Conservation (phyloP, 108 stramenopile species). For the Pseudonitzschia multiseries region DNA sequence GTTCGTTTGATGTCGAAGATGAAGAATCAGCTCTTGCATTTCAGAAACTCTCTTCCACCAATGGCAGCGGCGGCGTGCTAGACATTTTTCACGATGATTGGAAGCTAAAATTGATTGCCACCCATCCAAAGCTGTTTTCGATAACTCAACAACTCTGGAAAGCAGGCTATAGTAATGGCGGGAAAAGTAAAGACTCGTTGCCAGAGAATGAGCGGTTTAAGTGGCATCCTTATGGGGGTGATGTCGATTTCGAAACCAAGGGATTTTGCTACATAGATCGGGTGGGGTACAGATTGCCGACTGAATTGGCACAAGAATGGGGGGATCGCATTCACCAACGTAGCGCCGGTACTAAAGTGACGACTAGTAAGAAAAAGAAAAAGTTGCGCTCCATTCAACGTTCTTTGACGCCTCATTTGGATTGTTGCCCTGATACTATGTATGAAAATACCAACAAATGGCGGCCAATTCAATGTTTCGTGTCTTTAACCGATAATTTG, state of each 20-base stretch:
- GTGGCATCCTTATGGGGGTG: constrained; percentile 77
- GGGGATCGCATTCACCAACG: constrained; percentile 35
- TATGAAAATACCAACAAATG: constrained; percentile 59
- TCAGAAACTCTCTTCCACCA: constrained; percentile 61
- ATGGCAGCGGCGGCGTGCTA: constrained; percentile 88
- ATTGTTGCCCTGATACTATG: constrained; percentile 88
- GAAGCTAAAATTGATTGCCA: constrained; percentile 71
- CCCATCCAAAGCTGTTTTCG: constrained; percentile 57
- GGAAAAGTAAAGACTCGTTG: constrained; percentile 41
- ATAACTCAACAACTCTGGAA: constrained; percentile 80
- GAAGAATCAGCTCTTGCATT: constrained; percentile 52
- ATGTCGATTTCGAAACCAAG: constrained; percentile 54
- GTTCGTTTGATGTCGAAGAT: constrained; percentile 8
- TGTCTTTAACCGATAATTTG: constrained; percentile 79
- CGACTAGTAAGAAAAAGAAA: constrained; percentile 39
- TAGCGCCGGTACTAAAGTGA: not conserved
- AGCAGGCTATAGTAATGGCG: constrained; percentile 66
- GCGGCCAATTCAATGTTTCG: constrained; percentile 93
- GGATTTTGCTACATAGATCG: constrained; percentile 89
- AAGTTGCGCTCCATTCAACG: constrained; percentile 69
- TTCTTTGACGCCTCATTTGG: constrained; percentile 92
- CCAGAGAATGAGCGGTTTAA: constrained; percentile 31
- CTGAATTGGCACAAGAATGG: constrained; percentile 52
- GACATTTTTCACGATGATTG: constrained; percentile 88
- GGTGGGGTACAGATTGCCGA: constrained; percentile 85